phyloP scores from a whole-genome alignment of 2,329 filamentous ascomycete species.

The Sporothrix variecibatus region DNA sequence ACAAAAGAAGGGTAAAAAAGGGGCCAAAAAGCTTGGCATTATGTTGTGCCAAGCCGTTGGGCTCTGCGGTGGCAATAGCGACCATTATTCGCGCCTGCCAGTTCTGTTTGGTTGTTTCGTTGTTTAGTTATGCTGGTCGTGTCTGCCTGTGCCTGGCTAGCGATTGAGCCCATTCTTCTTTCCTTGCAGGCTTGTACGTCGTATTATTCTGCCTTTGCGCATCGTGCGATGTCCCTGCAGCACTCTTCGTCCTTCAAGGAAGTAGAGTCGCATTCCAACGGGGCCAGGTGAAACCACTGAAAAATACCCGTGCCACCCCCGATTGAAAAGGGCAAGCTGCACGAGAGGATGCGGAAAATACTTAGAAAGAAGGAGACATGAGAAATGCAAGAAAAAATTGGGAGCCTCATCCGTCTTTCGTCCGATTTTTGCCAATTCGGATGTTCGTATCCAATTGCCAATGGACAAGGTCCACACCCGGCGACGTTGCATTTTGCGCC shows the following conservation, averaged over 20 bases:
- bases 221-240: background rate
- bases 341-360: background rate
- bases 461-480: background rate
- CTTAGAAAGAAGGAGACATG: background rate
- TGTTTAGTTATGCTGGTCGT: background rate
- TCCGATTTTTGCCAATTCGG: background rate
- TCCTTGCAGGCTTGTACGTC: too few species aligned
- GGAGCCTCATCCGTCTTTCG: background rate
- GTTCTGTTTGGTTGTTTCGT: background rate
- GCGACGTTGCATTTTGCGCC: constrained; percentile 1
- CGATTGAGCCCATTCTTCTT: background rate
- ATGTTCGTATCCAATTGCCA: background rate
- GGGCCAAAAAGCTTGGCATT: background rate
- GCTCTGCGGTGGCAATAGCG: background rate
- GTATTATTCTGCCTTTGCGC: background rate
- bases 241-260: background rate
- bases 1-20: background rate
- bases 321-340: constrained; percentile 2
- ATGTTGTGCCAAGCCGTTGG: background rate
- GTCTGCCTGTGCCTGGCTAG: constrained; percentile 3
- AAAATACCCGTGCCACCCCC: background rate
- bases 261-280: background rate
- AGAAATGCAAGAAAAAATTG: background rate
- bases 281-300: background rate
- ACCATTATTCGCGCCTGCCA: background rate